Evolutionary conservation across 1,139 yeast genomes (phyloP), one percentile per base, ranked within the genome.

Genomic region (Nakaseomyces nivariensis): DNA sequence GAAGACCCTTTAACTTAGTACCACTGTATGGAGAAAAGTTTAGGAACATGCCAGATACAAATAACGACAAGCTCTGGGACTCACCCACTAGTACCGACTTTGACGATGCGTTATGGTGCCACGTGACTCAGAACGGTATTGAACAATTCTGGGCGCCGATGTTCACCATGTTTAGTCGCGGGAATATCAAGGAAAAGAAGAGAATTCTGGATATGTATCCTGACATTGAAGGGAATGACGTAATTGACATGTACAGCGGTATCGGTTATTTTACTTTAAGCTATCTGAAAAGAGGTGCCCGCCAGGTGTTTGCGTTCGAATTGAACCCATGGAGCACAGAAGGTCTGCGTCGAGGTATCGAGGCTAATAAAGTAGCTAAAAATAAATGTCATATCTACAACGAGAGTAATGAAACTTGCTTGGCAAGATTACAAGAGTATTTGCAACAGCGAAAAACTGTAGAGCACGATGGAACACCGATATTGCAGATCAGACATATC

Each of bases 131-230:
- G 61, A 86, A 88, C 63, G 90, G 89, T 1, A 79, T 88, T 5
- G 71, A 65, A 53, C 96, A 88, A 60, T 74, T 77, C 3, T 88
- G 96, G 96, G 86, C 92, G 3, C 96, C 96, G 0, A 63, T 74
- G 49, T 83, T 79, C 60, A 86, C 95, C 10, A 88, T 88, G 96
- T 88, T 88, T 62, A 82, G 90, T 37, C 67, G 96, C n/a, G 96
- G 96, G 0, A 88, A 88, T 61, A 78, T 88, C 57, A 84, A 82
- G 55, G 96, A 88, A 61, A 88, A 88, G 64, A 76, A 80, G 13
- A 67, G 96, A 25, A 74, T 88, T 0, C 63, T 83, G 48, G 71
- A 70, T 31, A 51, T 53, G 4, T 75, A 72, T 59, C 52, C 53
- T 6, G 58, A 64, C 10, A 67, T 80, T 3, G 51, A 58, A 7